Evolutionary conservation across 306 rosid genomes (phyloP).

Genomic region (Pachyrhizus erosus): DNA sequence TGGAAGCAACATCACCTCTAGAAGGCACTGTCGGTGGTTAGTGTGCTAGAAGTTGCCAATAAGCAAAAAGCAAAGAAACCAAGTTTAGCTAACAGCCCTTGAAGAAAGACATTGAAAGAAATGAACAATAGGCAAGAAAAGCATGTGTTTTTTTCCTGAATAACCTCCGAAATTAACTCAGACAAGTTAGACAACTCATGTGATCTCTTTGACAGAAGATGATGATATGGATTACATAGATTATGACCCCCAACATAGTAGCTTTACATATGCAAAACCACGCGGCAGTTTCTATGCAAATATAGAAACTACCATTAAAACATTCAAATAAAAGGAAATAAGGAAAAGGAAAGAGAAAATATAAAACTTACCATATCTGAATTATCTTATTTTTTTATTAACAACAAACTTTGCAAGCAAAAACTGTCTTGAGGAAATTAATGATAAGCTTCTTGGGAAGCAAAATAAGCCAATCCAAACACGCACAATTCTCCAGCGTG

Average conservation of each 20-base stretch:
- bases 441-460: conserved; percentile 5
- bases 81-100: conserved; percentile 36
- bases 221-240: neutral
- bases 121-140: conserved; percentile 48
- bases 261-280: neutral
- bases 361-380: conserved; percentile 5
- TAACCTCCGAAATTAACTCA: conserved; percentile 43
- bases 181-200: conserved; percentile 43
- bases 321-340: conserved; percentile 24
- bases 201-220: conserved; percentile 48
- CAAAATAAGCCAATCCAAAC: conserved; percentile 7
- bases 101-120: conserved; percentile 30
- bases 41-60: conserved; percentile 10
- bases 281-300: neutral
- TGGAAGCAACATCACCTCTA: conserved; percentile 1
- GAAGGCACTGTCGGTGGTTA: neutral
- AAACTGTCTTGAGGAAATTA: neutral
- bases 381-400: neutral
- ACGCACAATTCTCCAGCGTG: conserved; percentile 20
- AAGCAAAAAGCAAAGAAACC: conserved; percentile 33
- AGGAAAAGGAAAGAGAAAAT: neutral
- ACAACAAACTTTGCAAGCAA: conserved; percentile 8
- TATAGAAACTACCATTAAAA: neutral
- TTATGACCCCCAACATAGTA: neutral
- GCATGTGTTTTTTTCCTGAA: conserved; percentile 49